Percentiles rank a stretch among this genome's conserved stretches.
phyloP scores from a whole-genome alignment of 164 flowering plant genomes.

The Aristolochia californica region DNA sequence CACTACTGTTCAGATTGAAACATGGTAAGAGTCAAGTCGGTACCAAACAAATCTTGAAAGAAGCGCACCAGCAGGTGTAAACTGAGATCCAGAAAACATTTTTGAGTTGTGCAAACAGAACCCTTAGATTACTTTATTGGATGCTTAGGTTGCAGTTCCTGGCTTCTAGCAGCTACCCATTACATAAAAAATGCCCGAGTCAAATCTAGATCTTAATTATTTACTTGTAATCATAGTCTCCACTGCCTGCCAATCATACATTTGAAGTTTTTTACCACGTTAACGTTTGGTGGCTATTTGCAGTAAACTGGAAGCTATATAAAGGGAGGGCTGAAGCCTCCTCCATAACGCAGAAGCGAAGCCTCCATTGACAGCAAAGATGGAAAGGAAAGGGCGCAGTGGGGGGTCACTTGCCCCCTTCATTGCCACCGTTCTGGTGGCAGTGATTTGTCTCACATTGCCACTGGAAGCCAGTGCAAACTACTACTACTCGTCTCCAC shows the following conservation, averaged over 20 bases:
- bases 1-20: neutral
- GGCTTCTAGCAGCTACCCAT: neutral
- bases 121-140: neutral
- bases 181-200: constrained; percentile 1
- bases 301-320: constrained; percentile 14
- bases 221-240: neutral
- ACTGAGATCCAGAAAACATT: neutral
- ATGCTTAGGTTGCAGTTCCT: neutral
- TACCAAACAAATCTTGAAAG: neutral
- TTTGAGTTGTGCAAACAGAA: neutral
- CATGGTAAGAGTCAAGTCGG: neutral
- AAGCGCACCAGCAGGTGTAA: neutral
- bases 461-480: constrained; percentile 14
- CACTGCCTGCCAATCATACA: neutral
- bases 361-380: constrained; percentile 8
- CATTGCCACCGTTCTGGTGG: constrained; percentile 13
- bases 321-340: constrained; percentile 8
- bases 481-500: constrained; percentile 19
- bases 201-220: neutral
- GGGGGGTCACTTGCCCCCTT: constrained; percentile 14
- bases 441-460: constrained; percentile 14
- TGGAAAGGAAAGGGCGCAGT: constrained; percentile 12
- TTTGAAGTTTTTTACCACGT: neutral
- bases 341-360: constrained; percentile 7
- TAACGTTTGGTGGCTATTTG: neutral